These are phyloP conservation scores for Sugiyamaella xylanicola DNA, from an alignment of 1,139 yeast genomes.

Conservation along the genomic window DNA sequence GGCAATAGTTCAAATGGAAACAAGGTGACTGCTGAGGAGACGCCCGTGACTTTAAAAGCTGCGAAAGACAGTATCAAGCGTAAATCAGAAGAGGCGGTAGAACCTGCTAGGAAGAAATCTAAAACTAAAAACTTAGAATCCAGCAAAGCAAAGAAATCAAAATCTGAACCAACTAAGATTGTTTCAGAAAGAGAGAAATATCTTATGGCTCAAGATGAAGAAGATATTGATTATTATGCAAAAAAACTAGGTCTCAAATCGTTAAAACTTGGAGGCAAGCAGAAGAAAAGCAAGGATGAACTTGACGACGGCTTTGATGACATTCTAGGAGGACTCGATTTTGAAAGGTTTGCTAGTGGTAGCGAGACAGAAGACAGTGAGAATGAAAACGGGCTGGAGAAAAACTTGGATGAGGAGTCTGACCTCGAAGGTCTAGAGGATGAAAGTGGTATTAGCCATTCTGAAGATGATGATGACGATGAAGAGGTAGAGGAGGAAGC, in stretches of 20 bases:
- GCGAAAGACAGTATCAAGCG: conserved; percentile 22
- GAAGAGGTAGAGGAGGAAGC: conserved; percentile 46
- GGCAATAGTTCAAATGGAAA: neutral
- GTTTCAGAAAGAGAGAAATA: conserved; percentile 39
- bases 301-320: conserved; percentile 69
- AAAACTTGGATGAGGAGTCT: conserved; percentile 38
- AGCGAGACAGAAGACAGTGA: conserved; percentile 33
- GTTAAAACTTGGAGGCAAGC: conserved; percentile 45
- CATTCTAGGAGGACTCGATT: conserved; percentile 74
- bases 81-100: conserved; percentile 17
- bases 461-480: too few relatives aligned
- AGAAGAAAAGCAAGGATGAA: conserved; percentile 48
- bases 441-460: too few relatives aligned
- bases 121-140: conserved; percentile 18
- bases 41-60: conserved; percentile 26
- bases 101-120: conserved; percentile 21
- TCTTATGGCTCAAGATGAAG: conserved; percentile 63
- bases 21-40: conserved; percentile 20
- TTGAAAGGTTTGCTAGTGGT: conserved; percentile 51
- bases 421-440: conserved; percentile 36
- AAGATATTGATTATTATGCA: conserved; percentile 81
- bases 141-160: neutral
- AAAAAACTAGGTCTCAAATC: conserved; percentile 73
- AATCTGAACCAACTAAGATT: conserved; percentile 26
- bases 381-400: conserved; percentile 27